A percentile compares a stretch with the other conserved stretches of the same genome.
Conservation (phyloP, 345 rosid genomes). For the Rhizophora mangle region DNA sequence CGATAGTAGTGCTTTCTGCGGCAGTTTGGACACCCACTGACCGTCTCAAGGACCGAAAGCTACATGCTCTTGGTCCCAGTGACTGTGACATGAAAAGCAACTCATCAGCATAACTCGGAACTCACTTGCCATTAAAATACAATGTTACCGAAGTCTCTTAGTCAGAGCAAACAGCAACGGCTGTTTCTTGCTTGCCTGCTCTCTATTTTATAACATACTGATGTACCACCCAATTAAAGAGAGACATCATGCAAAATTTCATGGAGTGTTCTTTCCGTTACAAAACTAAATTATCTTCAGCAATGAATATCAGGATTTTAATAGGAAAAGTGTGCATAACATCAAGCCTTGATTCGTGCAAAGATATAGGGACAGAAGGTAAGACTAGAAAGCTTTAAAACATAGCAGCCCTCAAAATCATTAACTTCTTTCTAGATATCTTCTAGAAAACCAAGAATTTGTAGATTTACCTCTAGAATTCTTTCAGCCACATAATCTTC, state of each 20-base stretch:
- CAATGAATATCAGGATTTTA: not conserved
- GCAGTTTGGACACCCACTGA: conserved; percentile 65
- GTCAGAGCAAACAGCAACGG: conserved; percentile 14
- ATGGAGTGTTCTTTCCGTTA: conserved; percentile 5
- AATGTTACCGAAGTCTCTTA: conserved; percentile 2
- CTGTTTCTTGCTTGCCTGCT: conserved; percentile 7
- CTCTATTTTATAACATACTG: conserved; percentile 6
- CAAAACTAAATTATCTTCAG: not conserved
- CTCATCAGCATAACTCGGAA: conserved; percentile 17
- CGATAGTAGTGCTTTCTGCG: conserved; percentile 52
- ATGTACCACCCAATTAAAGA: conserved; percentile 7
- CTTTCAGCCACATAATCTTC: conserved; percentile 56
- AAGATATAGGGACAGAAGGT: too few species aligned
- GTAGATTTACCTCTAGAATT: conserved; percentile 64
- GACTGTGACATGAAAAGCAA: conserved; percentile 41
- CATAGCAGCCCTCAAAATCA: not conserved
- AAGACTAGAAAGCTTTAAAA: too few species aligned
- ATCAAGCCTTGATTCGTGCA: not conserved
- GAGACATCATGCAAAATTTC: conserved; percentile 1
- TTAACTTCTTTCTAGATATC: too few species aligned
- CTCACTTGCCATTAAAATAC: conserved; percentile 20
- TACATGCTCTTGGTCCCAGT: conserved; percentile 49
- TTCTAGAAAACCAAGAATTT: not conserved
- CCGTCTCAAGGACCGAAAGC: conserved; percentile 61
- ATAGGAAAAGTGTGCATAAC: not conserved